A percentile compares a stretch with the other conserved stretches of the same genome.
Conservation (phyloP, 169 alveolate species). For the Plasmodium inui region DNA sequence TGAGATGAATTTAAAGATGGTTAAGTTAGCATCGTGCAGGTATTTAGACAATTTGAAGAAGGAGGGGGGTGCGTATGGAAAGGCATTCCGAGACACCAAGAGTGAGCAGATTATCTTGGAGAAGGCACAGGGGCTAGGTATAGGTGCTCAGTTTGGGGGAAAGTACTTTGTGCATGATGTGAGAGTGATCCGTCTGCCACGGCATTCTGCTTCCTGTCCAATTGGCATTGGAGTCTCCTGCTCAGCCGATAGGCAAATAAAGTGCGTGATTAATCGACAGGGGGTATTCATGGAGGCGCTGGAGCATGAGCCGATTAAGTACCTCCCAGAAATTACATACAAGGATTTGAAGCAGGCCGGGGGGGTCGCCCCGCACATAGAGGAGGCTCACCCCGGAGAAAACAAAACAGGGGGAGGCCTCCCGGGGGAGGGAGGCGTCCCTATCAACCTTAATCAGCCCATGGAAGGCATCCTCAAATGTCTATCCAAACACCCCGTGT, state of each 20-base stretch:
- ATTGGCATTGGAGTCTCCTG: conserved; percentile 93
- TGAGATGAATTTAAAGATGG: conserved; percentile 90
- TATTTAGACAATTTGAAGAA: conserved; percentile 87
- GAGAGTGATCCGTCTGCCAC: conserved; percentile 90
- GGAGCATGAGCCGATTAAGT: conserved; percentile 91
- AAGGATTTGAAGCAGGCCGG: conserved; percentile 28
- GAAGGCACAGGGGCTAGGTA: conserved; percentile 86
- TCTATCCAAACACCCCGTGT: conserved; percentile 83
- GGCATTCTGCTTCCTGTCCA: conserved; percentile 94
- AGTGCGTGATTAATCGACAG: conserved; percentile 80
- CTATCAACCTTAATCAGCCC: conserved; percentile 85
- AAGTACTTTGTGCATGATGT: conserved; percentile 93
- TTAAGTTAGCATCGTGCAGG: conserved; percentile 89
- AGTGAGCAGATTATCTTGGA: conserved; percentile 82
- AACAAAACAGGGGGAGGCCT: not conserved
- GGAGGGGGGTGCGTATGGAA: conserved; percentile 85
- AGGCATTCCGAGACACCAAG: conserved; percentile 88
- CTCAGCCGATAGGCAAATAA: conserved; percentile 91
- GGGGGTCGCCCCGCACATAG: not conserved
- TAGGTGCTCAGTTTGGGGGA: conserved; percentile 95
- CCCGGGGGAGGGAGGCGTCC: conserved; percentile 58
- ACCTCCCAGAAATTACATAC: conserved; percentile 70
- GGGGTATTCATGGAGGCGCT: conserved; percentile 89
- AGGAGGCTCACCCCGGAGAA: not conserved
- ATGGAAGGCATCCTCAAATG: conserved; percentile 83